Evolutionary conservation across 2,329 filamentous ascomycete species (phyloP).

Genomic region (Epichloe sp.): DNA sequence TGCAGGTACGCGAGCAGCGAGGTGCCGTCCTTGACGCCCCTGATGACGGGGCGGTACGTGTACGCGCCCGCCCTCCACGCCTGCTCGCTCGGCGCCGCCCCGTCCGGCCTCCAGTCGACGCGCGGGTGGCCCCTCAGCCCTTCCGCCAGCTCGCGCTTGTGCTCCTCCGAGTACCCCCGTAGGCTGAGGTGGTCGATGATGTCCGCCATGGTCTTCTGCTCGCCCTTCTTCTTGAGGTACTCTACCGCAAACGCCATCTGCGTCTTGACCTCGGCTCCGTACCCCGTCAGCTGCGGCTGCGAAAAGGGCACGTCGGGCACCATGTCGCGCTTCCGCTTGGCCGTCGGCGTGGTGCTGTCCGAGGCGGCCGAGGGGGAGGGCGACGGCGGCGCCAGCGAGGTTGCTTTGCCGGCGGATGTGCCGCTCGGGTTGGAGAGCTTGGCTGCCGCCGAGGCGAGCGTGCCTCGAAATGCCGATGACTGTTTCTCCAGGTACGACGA

Average conservation of each 20-base stretch:
- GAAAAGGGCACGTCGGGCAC: slow-evolving; percentile 50
- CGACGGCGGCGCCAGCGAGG: slow-evolving; percentile 42
- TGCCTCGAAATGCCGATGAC: slow-evolving; percentile 47
- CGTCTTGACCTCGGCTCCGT: slow-evolving; percentile 69
- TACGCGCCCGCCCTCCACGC: slow-evolving; percentile 61
- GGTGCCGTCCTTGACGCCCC: slow-evolving; percentile 61
- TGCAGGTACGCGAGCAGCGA: slow-evolving; percentile 74
- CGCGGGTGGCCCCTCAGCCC: slow-evolving; percentile 54
- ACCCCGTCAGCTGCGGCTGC: slow-evolving; percentile 63
- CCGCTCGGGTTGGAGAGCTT: slow-evolving; percentile 44
- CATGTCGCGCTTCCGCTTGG: slow-evolving; percentile 46
- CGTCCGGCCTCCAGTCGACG: slow-evolving; percentile 43
- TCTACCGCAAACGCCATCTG: slow-evolving; percentile 80
- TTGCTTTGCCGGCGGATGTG: slow-evolving; percentile 24
- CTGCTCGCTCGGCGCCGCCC: slow-evolving; percentile 45
- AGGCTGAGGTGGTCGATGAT: slow-evolving; percentile 73
- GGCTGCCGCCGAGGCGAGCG: slow-evolving; percentile 48
- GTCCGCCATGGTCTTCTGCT: slow-evolving; percentile 57
- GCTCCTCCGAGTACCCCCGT: slow-evolving; percentile 44
- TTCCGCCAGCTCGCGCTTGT: slow-evolving; percentile 51
- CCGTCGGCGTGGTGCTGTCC: slow-evolving; percentile 49
- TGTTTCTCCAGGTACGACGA: slow-evolving; percentile 52
- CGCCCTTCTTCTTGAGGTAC: slow-evolving; percentile 60
- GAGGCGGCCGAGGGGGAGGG: slow-evolving; percentile 44
- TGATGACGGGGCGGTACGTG: slow-evolving; percentile 68